phyloP scores from a whole-genome alignment of 495 filamentous ascomycete genomes.

The Neurospora sp. region DNA sequence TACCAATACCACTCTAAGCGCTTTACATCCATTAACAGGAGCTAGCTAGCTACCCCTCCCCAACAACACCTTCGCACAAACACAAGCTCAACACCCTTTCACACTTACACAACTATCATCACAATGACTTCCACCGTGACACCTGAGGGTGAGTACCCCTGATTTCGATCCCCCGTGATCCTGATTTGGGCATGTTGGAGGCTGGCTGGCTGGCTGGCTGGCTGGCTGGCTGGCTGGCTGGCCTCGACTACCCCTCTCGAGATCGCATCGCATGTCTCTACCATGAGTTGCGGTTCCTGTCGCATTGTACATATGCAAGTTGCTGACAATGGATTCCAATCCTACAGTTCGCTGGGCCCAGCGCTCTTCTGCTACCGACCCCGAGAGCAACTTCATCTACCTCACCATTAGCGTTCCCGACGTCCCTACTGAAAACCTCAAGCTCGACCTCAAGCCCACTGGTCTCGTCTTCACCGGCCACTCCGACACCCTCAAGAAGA shows the following conservation, averaged over 20 bases:
- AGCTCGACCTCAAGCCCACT: conserved; percentile 69
- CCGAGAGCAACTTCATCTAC: conserved; percentile 84
- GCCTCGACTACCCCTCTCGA: not conserved
- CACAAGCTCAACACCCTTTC: not conserved
- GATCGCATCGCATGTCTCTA: not conserved
- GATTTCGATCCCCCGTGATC: not conserved
- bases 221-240: not conserved
- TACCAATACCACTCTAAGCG: not conserved
- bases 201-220: not conserved
- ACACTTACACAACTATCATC: not conserved
- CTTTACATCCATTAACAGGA: not conserved
- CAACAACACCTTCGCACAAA: not conserved
- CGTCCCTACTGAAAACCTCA: conserved; percentile 54
- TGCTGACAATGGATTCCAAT: not conserved
- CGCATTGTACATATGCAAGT: not conserved
- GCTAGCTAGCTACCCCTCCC: conserved; percentile 19
- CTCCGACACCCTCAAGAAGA: conserved; percentile 67
- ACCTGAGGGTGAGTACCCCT: conserved; percentile 19
- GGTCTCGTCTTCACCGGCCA: conserved; percentile 71
- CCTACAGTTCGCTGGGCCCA: conserved; percentile 87
- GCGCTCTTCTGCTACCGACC: conserved; percentile 72
- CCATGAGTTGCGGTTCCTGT: not conserved
- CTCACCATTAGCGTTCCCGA: conserved; percentile 82
- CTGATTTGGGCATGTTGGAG: not conserved
- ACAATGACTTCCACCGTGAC: conserved; percentile 20